A percentile compares a stretch with the other conserved stretches of the same genome.
These are phyloP conservation scores for Ophiostoma australiae DNA, from an alignment of 2,329 filamentous ascomycete genomes.

Conservation along the genomic window DNA sequence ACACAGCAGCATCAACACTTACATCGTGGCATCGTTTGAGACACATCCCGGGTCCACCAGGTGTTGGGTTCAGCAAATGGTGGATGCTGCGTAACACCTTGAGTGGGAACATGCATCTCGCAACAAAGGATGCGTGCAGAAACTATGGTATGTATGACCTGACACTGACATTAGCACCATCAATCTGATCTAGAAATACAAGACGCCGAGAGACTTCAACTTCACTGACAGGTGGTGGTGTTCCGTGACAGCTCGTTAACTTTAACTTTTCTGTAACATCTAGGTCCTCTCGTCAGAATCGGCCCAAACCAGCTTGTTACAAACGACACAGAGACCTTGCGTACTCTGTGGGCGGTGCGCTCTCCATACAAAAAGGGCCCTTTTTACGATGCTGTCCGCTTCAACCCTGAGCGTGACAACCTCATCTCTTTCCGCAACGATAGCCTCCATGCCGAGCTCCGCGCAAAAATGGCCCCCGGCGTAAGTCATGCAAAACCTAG, in stretches of 20 bases:
- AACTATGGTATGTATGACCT: conserved; percentile 29
- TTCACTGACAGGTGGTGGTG: background rate
- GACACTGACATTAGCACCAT: background rate
- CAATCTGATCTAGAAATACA: background rate
- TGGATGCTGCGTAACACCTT: conserved; percentile 34
- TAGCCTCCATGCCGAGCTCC: conserved; percentile 36
- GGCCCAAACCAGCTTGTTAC: conserved; percentile 32
- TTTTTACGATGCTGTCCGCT: conserved; percentile 38
- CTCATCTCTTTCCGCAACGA: conserved; percentile 37
- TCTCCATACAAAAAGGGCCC: conserved; percentile 38
- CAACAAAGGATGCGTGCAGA: conserved; percentile 29
- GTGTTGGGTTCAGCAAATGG: conserved; percentile 31
- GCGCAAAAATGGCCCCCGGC: conserved; percentile 43
- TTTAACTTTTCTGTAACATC: background rate
- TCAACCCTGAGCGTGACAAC: conserved; percentile 37
- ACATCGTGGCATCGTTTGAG: conserved; percentile 30
- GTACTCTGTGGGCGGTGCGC: conserved; percentile 35
- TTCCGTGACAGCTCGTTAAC: background rate
- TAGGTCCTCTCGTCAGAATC: conserved; percentile 31
- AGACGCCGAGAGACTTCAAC: background rate
- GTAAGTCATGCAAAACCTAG: conserved; percentile 32
- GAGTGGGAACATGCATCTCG: conserved; percentile 31
- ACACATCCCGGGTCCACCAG: conserved; percentile 31
- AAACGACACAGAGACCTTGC: conserved; percentile 31
- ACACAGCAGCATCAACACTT: conserved; percentile 26